Evolutionary conservation across 2,329 filamentous ascomycete genomes (phyloP).

Genomic region (Epichloe uncinata): DNA sequence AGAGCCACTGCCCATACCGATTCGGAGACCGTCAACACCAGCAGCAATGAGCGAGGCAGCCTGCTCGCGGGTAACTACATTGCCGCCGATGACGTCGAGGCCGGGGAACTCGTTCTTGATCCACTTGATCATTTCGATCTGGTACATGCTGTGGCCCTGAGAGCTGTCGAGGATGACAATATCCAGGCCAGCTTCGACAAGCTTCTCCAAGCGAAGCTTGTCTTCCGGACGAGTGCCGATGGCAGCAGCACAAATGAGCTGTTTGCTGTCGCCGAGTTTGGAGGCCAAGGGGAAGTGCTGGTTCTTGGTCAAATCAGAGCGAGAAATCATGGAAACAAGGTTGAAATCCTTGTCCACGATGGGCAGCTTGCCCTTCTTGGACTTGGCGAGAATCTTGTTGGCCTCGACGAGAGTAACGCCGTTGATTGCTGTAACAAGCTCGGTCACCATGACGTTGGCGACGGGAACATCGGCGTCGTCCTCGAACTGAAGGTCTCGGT

Average conservation of each 20-base stretch:
- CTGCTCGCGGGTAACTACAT: constrained; percentile 96
- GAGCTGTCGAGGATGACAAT: constrained; percentile 92
- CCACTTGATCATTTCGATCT: constrained; percentile 97
- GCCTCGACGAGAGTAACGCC: constrained; percentile 79
- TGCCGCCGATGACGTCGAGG: constrained; percentile 93
- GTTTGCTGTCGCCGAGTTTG: constrained; percentile 93
- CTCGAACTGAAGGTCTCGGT: constrained; percentile 96
- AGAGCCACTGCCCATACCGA: constrained; percentile 96
- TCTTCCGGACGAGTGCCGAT: constrained; percentile 93
- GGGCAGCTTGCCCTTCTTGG: constrained; percentile 96
- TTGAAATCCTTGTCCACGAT: constrained; percentile 77
- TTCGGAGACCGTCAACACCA: constrained; percentile 89
- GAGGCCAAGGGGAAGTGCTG: constrained; percentile 92
- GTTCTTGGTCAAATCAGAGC: constrained; percentile 98
- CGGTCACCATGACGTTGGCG: constrained; percentile 86
- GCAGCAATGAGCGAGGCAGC: constrained; percentile 84
- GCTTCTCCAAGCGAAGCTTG: constrained; percentile 69
- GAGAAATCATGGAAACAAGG: constrained; percentile 80
- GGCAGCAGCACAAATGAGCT: constrained; percentile 87
- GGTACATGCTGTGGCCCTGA: constrained; percentile 97
- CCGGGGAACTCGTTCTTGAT: constrained; percentile 76
- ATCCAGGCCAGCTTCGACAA: constrained; percentile 90
- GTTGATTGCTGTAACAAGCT: constrained; percentile 74
- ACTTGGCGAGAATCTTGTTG: constrained; percentile 84
- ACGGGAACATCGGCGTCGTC: constrained; percentile 58